Base-by-base conservation (phyloP, 176 grass and related monocot genomes). In the Eleusine coracana region DNA sequence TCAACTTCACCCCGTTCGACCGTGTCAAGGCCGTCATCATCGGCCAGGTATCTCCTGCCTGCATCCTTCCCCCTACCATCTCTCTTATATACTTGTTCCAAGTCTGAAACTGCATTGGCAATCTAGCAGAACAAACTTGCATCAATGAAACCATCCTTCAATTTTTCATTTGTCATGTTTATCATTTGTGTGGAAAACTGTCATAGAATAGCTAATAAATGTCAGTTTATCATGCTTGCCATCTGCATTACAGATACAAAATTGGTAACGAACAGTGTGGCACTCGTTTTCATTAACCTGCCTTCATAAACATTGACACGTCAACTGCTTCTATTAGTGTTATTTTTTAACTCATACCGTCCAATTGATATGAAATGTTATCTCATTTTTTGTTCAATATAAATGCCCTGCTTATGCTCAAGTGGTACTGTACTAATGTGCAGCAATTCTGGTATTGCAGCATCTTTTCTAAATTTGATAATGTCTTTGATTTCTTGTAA, bases 11-110 rank as follows among this genome's bases (percentile, higher is more conserved):
- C 9, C 96, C 96, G 11, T 95, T 95, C 76, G 69, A 98, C 74
- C 61, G 81, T 40, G 87, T 98, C 68, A 98, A 95, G 81, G 96
- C 91, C 2, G 92, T 98, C 70, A 95, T 98, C 80, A 95, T 98
- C 64, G 96, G 96, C 38, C 96, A 98, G 91, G 96, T 98, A 90
- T 37, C 27, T 0, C 72, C 23, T 41, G 1, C 72, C 23, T 41
- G 31, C 14, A 61, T 63, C 34, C 61, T 80, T 12, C 46, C 18
- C 21, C 9, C 55, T 27, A 25, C 25, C 25, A 64, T 5, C 61
- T 9, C 16, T 27, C 50, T 11, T 69, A 23, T 7, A 16, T 23
- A 45, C 5, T 23, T 72, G 31, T 34, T 34, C 31, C 31, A 34
- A 34, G 31, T 34, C 31, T 42, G 40, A 42, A 42, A 42, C 40